Base-by-base conservation (phyloP, 2,329 filamentous ascomycete genomes). In the Graphiopsis chlorocephala region DNA sequence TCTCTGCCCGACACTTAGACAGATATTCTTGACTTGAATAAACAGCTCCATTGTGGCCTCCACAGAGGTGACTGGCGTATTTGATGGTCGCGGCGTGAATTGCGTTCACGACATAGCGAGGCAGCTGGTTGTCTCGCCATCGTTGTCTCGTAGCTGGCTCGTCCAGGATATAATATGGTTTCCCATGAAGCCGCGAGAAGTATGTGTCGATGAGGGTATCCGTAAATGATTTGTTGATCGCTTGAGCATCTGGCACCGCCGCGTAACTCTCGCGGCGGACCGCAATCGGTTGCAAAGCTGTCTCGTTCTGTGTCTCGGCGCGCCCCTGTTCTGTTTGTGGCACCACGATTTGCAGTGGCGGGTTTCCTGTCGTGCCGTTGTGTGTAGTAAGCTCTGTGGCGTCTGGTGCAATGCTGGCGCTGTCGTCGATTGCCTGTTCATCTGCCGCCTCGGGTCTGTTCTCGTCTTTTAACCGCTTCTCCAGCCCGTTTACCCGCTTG, bases 401-500 rank as follows among this genome's bases (percentile, higher is more conserved):
- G 55, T 45, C 65, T 55, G 59, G 52, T 53, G 29, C 31, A 17
- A 45, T 14, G 45, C 47, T 38, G 63, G 64, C 29, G 52, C 42
- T 64, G 64, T 62, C 53, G 38, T 48, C 45, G 25, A 62, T 55
- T 62, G 60, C 60, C 31, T 42, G 17, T 38, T 62, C 60, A 26
- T 62, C 60, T 42, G 60, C 60, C 60, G 60, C 33, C 25, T 33
- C 60, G 23, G 60, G 60, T 33, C 50, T 62, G 33, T 62, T 62
- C 60, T 62, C 60, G 60, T 62, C 60, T 74, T 92, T 91, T 45
- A 96, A 81, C 67, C 89, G 87, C 73, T 90, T 91, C 76, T 96
- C 92, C 59, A 96, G 81, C 1, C 92, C 92, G 75, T 96, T 92
- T 2, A 96, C 92, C 61, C 92, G 85, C 77, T 94, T 96, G 65